These are phyloP conservation scores for Ormosia semicastrata DNA, from an alignment of 306 rosid species.

Conservation along the genomic window DNA sequence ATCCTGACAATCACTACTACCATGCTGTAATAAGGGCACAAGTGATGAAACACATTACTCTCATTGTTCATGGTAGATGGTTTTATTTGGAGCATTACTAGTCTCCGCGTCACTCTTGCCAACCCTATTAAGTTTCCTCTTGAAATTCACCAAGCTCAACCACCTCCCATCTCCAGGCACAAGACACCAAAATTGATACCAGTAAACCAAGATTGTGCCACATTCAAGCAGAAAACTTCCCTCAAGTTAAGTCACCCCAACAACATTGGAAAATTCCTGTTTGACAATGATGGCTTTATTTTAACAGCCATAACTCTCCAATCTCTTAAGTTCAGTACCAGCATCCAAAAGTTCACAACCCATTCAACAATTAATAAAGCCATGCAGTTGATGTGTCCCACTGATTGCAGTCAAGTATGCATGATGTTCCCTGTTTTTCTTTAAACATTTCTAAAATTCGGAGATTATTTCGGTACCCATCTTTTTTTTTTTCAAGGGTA, in stretches of 20 bases:
- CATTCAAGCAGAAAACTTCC: background rate
- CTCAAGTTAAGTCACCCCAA: background rate
- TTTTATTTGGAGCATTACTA: background rate
- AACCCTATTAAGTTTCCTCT: background rate
- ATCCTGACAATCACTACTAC: background rate
- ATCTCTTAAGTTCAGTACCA: background rate
- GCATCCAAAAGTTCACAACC: background rate
- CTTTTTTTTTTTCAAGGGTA: no score
- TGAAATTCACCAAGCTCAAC: background rate
- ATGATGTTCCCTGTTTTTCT: background rate
- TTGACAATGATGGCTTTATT: background rate
- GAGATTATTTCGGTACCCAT: no score
- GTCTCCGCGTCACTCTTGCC: background rate
- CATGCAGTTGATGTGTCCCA: background rate
- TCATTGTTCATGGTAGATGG: background rate
- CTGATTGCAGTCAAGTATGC: background rate
- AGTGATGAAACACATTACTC: background rate
- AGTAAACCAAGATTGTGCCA: background rate
- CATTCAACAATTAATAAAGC: background rate
- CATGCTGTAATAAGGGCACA: background rate
- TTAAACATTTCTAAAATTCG: background rate
- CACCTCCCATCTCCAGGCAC: background rate
- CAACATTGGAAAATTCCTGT: background rate
- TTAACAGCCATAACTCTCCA: background rate
- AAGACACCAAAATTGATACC: background rate